phyloP scores from a whole-genome alignment of 129 eudicot species.

The Artemisia annua region DNA sequence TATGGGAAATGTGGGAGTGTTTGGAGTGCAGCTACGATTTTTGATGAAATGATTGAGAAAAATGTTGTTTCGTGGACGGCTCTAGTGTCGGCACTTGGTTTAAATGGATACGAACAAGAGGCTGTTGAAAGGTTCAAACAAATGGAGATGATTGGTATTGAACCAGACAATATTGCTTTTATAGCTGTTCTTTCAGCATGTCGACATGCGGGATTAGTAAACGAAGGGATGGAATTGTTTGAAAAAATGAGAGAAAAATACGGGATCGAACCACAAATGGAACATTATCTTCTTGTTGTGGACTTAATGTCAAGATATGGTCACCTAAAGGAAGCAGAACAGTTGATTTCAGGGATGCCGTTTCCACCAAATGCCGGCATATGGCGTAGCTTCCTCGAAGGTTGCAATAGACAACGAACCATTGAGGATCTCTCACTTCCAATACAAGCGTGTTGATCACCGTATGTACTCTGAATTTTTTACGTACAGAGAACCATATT shows the following conservation, averaged over 20 bases:
- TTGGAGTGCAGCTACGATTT: constrained; percentile 36
- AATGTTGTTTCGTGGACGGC: constrained; percentile 57
- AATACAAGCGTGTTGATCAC: constrained; percentile 17
- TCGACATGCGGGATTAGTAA: constrained; percentile 55
- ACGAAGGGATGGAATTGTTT: constrained; percentile 52
- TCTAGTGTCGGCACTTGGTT: constrained; percentile 47
- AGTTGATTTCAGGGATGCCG: constrained; percentile 61
- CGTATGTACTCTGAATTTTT: constrained; percentile 15
- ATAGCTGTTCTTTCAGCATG: constrained; percentile 50
- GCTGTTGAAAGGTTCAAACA: constrained; percentile 45
- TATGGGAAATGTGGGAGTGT: constrained; percentile 53
- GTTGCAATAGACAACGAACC: constrained; percentile 57
- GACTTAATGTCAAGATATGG: constrained; percentile 55
- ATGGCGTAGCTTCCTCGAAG: constrained; percentile 69
- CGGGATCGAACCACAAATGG: constrained; percentile 43
- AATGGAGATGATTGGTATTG: constrained; percentile 41
- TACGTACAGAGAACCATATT: constrained; percentile 1
- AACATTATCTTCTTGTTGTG: constrained; percentile 49
- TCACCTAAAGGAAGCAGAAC: constrained; percentile 48
- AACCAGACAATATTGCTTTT: constrained; percentile 46
- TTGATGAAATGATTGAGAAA: constrained; percentile 36
- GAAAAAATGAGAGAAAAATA: constrained; percentile 39
- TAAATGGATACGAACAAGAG: constrained; percentile 47
- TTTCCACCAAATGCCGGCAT: constrained; percentile 61
- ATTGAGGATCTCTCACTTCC: constrained; percentile 27